A percentile compares a stretch with the other conserved stretches of the same genome.
Evolutionary conservation across 331 rosid genomes (phyloP).

Genomic region (Cydonia oblonga): DNA sequence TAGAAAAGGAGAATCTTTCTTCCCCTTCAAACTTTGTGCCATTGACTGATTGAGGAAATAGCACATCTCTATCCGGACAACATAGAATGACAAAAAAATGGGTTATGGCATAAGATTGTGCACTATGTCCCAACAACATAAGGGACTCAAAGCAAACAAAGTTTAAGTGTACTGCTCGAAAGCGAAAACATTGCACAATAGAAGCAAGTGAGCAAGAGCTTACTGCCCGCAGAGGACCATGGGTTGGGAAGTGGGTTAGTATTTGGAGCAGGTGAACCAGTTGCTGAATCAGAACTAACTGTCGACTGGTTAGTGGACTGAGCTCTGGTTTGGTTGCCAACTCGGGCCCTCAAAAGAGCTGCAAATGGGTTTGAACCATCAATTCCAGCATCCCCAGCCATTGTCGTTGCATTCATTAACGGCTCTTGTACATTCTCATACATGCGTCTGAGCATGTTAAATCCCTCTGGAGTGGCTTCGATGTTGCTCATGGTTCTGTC

Average conservation of each 20-base stretch:
- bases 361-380: constrained; percentile 36
- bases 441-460: constrained; percentile 84
- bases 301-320: constrained; percentile 21
- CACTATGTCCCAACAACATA: background rate
- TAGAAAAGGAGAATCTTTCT: background rate
- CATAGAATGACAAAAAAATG: background rate
- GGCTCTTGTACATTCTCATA: constrained; percentile 88
- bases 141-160: background rate
- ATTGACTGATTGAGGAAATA: background rate
- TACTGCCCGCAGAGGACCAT: constrained; percentile 55
- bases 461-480: constrained; percentile 80
- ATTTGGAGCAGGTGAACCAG: constrained; percentile 56
- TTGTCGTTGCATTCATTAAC: constrained; percentile 66
- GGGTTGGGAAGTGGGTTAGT: constrained; percentile 83
- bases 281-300: constrained; percentile 38
- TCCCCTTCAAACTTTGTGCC: background rate
- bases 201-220: constrained; percentile 10
- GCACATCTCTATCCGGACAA: background rate
- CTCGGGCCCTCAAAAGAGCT: constrained; percentile 34
- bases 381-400: constrained; percentile 53
- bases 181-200: background rate
- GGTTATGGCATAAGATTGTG: background rate
- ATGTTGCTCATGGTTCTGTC: constrained; percentile 87
- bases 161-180: background rate
- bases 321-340: constrained; percentile 38